phyloP scores from a whole-genome alignment of 1,139 yeast species.

The Taphrina pruni region DNA sequence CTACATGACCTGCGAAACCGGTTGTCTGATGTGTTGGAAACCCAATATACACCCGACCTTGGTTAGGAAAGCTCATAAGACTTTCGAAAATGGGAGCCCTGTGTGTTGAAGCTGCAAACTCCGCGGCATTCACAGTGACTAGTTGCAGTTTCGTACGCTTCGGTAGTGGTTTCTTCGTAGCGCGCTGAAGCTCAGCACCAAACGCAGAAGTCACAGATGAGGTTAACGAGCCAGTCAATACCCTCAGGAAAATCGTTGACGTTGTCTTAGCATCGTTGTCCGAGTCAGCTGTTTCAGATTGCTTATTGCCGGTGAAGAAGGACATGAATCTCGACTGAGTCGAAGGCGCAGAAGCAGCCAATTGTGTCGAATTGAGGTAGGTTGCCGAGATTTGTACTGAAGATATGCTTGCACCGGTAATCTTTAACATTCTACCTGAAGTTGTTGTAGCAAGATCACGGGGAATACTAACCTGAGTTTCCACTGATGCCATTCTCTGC shows the following conservation, averaged over 20 bases:
- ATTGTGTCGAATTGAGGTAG: constrained; percentile 54
- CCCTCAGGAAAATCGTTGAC: constrained; percentile 34
- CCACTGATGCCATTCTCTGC: constrained; percentile 49
- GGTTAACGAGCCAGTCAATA: constrained; percentile 28
- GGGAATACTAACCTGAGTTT: constrained; percentile 49
- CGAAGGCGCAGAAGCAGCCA: constrained; percentile 45
- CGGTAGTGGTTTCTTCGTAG: constrained; percentile 57
- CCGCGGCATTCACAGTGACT: constrained; percentile 49
- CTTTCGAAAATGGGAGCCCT: constrained; percentile 53
- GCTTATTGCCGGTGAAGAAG: constrained; percentile 44
- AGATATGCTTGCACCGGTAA: constrained; percentile 49
- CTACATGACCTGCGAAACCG: constrained; percentile 53
- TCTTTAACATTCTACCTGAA: constrained; percentile 44
- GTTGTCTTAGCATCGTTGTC: constrained; percentile 17
- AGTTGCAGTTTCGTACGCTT: constrained; percentile 52
- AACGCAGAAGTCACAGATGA: constrained; percentile 47
- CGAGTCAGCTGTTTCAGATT: not conserved
- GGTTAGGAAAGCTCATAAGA: constrained; percentile 46
- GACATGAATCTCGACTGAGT: constrained; percentile 48
- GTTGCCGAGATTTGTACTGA: constrained; percentile 51
- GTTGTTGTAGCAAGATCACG: constrained; percentile 48
- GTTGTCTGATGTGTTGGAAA: constrained; percentile 57
- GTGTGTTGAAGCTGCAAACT: constrained; percentile 50
- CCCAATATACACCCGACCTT: constrained; percentile 52
- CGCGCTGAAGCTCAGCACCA: constrained; percentile 52